Evolutionary conservation across 805 yeast species (phyloP), one percentile per base, ranked within the genome.

Genomic region (Torulaspora quercuum): DNA sequence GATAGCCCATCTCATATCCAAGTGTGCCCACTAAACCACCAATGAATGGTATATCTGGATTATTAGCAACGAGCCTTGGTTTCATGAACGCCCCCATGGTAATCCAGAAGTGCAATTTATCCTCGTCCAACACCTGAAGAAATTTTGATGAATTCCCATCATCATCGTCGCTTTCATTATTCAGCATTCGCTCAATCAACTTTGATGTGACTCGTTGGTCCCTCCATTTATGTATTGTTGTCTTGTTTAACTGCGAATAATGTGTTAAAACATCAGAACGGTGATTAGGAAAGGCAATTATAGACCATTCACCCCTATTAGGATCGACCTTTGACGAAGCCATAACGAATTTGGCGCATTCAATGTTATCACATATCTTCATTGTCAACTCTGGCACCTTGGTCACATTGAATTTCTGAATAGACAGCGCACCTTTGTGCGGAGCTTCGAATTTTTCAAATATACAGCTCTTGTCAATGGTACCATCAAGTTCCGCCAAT

Each of bases 11-110:
- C 57, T 90, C 98, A 55, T 92, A 92, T 0, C 95, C 82, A 7
- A 92, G 59, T 26, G 82, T 68, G 4, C 99, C 99, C 37, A 89
- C 67, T 20, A 85, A 69, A 0, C 99, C 99, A n/a, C 98, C 97
- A 39, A 78, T 65, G 51, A 92, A 92, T 1, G 95, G 95, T 12
- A 86, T 63, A 0, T 64, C 61, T 6, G 65, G 36, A n/a, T 29
- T 26, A 13, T 45, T 39, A 5, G 33, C 20, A 11, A 40, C 31
- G 11, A 51, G 25, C 15, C 46, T 45, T 17, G 27, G 22, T 19
- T 53, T 45, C 62, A 60, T 60, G 26, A 49, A 56, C 1, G 47
- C 31, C 3, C 55, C 58, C 8, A 58, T 25, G 5, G 52, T 52
- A 3, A 26, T 21, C 61, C 63, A 61, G 33, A 58, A 61, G 11